phyloP scores from a whole-genome alignment of 495 filamentous ascomycete genomes.

The Cudoniella acicularis region DNA sequence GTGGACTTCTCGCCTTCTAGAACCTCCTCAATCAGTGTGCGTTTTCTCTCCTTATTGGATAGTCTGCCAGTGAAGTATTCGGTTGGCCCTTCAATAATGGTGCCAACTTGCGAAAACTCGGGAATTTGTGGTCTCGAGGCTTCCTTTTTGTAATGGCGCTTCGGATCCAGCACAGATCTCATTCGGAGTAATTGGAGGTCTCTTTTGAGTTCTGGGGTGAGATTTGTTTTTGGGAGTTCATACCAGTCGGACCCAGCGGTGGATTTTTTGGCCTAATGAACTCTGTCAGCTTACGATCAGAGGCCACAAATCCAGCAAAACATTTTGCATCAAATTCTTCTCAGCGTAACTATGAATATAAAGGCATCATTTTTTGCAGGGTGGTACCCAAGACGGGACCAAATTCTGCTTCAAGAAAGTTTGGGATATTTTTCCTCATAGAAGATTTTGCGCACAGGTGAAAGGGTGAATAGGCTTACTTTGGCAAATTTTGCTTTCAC shows the following conservation, averaged over 20 bases:
- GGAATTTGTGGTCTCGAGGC: conserved; percentile 61
- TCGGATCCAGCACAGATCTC: conserved; percentile 83
- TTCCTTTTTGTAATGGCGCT: conserved; percentile 86
- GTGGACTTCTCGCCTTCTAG: conserved; percentile 59
- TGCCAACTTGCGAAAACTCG: conserved; percentile 83
- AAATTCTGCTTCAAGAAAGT: conserved; percentile 59
- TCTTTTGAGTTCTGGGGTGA: conserved; percentile 80
- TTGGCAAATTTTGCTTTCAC: conserved; percentile 36
- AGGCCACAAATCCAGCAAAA: conserved; percentile 21
- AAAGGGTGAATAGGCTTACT: conserved; percentile 35
- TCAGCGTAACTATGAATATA: conserved; percentile 99
- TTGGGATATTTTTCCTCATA: conserved; percentile 70
- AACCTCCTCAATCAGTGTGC: conserved; percentile 86
- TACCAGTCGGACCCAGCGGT: conserved; percentile 68
- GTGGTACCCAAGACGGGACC: conserved; percentile 73
- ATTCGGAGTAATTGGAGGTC: conserved; percentile 85
- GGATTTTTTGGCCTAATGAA: conserved; percentile 37
- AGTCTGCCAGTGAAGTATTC: conserved; percentile 80
- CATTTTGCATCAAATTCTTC: conserved; percentile 17
- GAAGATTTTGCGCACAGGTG: conserved; percentile 26
- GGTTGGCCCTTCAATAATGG: conserved; percentile 81
- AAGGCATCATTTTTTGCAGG: conserved; percentile 58
- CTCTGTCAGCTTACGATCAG: conserved; percentile 24
- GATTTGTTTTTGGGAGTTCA: conserved; percentile 74
- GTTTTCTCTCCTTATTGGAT: conserved; percentile 81